These are phyloP conservation scores for Rosa rugosa DNA, from an alignment of 306 rosid species.

Conservation along the genomic window DNA sequence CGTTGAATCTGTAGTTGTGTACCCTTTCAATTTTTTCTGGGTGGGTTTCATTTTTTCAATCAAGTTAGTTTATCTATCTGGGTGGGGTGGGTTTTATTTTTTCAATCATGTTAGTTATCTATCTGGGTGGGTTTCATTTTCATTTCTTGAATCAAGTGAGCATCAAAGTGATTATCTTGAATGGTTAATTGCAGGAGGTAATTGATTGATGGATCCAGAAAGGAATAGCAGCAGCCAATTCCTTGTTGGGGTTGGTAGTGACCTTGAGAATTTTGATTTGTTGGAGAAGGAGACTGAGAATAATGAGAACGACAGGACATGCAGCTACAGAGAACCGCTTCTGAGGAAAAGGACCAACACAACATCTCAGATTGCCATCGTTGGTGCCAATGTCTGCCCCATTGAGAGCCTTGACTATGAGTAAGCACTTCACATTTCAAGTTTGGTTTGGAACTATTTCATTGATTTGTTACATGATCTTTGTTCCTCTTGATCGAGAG, in stretches of 20 bases:
- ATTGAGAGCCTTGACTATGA: slow-evolving; percentile 90
- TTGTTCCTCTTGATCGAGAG: neutral
- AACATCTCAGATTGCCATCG: slow-evolving; percentile 72
- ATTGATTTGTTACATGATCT: neutral
- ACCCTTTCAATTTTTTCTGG: too few species aligned
- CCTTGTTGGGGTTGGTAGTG: neutral
- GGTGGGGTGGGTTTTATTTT: too few species aligned
- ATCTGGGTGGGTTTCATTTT: neutral
- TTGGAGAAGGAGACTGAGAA: slow-evolving; percentile 7
- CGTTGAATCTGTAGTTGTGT: too few species aligned
- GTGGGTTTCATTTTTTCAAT: too few species aligned
- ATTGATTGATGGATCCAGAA: slow-evolving; percentile 8
- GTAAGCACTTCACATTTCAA: slow-evolving; percentile 16
- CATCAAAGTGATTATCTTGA: neutral
- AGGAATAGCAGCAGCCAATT: neutral
- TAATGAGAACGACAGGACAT: neutral
- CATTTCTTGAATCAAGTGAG: neutral
- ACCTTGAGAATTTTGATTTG: slow-evolving; percentile 15
- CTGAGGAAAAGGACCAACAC: slow-evolving; percentile 56
- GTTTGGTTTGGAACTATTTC: neutral
- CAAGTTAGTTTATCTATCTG: too few species aligned
- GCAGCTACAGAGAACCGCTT: slow-evolving; percentile 41
- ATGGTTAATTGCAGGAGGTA: neutral
- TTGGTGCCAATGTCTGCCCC: slow-evolving; percentile 69
- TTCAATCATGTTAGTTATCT: too few species aligned